These are phyloP conservation scores for Strobilomyces dryophilus DNA, from an alignment of 768 basidiomycete genomes.

Conservation along the genomic window DNA sequence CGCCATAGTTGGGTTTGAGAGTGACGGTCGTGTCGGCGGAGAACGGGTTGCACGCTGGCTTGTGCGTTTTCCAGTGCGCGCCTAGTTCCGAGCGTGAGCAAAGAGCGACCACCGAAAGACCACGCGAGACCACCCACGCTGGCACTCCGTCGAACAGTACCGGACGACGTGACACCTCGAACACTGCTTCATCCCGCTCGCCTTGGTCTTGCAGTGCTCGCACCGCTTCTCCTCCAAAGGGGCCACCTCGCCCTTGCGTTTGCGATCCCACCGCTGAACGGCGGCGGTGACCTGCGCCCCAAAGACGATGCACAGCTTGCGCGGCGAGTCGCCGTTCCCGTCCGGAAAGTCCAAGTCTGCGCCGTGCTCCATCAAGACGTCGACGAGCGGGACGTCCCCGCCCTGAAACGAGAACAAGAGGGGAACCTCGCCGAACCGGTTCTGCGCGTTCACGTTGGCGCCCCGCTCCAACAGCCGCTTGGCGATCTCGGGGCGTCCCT, in stretches of 20 bases:
- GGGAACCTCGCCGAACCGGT: slow-evolving; percentile 46
- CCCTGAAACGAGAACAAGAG: slow-evolving; percentile 34
- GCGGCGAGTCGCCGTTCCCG: slow-evolving; percentile 36
- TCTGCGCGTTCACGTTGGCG: slow-evolving; percentile 47
- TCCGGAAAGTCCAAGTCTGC: slow-evolving; percentile 41
- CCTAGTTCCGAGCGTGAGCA: slow-evolving; percentile 26
- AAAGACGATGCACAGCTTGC: slow-evolving; percentile 26
- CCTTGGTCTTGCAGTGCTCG: slow-evolving; percentile 32
- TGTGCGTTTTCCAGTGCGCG: slow-evolving; percentile 46
- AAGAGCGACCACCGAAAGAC: neutral
- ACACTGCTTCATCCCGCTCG: slow-evolving; percentile 39
- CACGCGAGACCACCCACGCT: slow-evolving; percentile 36
- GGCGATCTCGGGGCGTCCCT: slow-evolving; percentile 29
- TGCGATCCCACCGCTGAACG: slow-evolving; percentile 45
- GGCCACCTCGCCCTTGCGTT: slow-evolving; percentile 40
- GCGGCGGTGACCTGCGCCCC: slow-evolving; percentile 44
- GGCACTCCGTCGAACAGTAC: slow-evolving; percentile 55
- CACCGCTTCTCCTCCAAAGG: slow-evolving; percentile 44
- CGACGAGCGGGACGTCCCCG: slow-evolving; percentile 32
- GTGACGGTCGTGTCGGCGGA: slow-evolving; percentile 39
- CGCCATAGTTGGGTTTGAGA: slow-evolving; percentile 41
- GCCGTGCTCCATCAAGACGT: slow-evolving; percentile 46
- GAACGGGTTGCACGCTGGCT: slow-evolving; percentile 45
- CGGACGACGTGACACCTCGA: slow-evolving; percentile 40
- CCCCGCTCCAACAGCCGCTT: slow-evolving; percentile 41